Evolutionary conservation across 805 yeast genomes (phyloP).

Genomic region (Wickerhamiella parazyma): DNA sequence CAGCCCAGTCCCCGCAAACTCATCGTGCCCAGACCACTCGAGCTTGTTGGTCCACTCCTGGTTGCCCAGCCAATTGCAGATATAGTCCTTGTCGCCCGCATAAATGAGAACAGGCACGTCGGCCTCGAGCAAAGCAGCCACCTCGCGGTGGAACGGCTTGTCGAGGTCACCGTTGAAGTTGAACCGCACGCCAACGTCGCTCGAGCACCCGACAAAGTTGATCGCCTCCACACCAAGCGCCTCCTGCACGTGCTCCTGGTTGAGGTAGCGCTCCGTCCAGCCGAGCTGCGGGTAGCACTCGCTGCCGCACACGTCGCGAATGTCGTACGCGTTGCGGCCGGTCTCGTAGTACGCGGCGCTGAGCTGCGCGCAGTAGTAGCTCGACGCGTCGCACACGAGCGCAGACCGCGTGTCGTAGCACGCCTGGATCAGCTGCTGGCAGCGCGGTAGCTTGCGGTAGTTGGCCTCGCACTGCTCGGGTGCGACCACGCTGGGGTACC

Average conservation of each 20-base stretch:
- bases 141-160: constrained; percentile 70
- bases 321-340: constrained; percentile 88
- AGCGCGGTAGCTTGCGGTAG: constrained; percentile 58
- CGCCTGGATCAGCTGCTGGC: constrained; percentile 57
- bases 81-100: constrained; percentile 93
- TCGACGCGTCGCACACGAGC: constrained; percentile 84
- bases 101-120: constrained; percentile 74
- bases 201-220: constrained; percentile 41
- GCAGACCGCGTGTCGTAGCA: constrained; percentile 68
- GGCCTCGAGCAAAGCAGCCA: constrained; percentile 54
- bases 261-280: constrained; percentile 63
- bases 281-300: constrained; percentile 66
- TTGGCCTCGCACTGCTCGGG: constrained; percentile 70
- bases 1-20: constrained; percentile 33
- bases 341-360: constrained; percentile 71
- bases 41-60: constrained; percentile 66
- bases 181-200: constrained; percentile 67
- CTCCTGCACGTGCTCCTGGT: constrained; percentile 56
- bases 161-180: constrained; percentile 81
- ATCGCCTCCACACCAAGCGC: constrained; percentile 74
- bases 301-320: constrained; percentile 65
- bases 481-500: constrained; percentile 58
- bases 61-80: constrained; percentile 95
- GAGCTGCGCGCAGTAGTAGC: constrained; percentile 70
- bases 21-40: constrained; percentile 49